These are phyloP conservation scores for Pseudocercospora musae DNA, from an alignment of 2,329 filamentous ascomycete genomes.

Conservation along the genomic window DNA sequence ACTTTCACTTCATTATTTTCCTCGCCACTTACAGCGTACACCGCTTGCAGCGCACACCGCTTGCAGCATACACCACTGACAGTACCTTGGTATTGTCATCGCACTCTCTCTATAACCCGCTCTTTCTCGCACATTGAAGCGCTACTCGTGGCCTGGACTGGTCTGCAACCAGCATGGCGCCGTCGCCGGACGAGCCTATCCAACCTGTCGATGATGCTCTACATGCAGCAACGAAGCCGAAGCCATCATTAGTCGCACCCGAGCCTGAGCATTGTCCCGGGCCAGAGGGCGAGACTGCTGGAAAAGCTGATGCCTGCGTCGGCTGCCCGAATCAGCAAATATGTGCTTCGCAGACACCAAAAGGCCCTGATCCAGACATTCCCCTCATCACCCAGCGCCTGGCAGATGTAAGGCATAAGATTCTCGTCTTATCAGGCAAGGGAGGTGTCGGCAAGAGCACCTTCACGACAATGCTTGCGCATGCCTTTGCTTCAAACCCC, in stretches of 20 bases:
- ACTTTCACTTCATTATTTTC: neutral
- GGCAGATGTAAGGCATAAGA: slow-evolving; percentile 79
- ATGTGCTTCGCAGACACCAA: slow-evolving; percentile 80
- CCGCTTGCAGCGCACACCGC: too few relatives aligned
- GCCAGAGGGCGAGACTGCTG: slow-evolving; percentile 69
- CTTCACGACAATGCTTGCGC: slow-evolving; percentile 81
- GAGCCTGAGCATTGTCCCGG: slow-evolving; percentile 65
- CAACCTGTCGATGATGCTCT: slow-evolving; percentile 56
- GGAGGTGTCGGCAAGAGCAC: slow-evolving; percentile 96
- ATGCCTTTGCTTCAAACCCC: slow-evolving; percentile 81
- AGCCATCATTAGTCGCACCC: slow-evolving; percentile 84
- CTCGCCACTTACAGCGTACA: too few relatives aligned
- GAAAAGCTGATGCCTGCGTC: slow-evolving; percentile 75
- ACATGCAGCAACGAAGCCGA: slow-evolving; percentile 69
- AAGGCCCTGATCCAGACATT: slow-evolving; percentile 93
- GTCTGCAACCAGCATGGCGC: slow-evolving; percentile 59
- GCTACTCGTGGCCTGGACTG: neutral
- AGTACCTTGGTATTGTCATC: too few relatives aligned
- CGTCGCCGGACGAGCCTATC: slow-evolving; percentile 70
- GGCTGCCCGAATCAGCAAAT: slow-evolving; percentile 95
- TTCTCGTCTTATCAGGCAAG: slow-evolving; percentile 89
- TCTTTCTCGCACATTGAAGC: neutral
- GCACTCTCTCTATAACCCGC: too few relatives aligned
- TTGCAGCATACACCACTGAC: too few relatives aligned
- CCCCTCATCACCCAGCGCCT: slow-evolving; percentile 82